These are phyloP conservation scores for Metarhizium brunneum DNA, from an alignment of 2,329 filamentous ascomycete genomes.

Conservation along the genomic window DNA sequence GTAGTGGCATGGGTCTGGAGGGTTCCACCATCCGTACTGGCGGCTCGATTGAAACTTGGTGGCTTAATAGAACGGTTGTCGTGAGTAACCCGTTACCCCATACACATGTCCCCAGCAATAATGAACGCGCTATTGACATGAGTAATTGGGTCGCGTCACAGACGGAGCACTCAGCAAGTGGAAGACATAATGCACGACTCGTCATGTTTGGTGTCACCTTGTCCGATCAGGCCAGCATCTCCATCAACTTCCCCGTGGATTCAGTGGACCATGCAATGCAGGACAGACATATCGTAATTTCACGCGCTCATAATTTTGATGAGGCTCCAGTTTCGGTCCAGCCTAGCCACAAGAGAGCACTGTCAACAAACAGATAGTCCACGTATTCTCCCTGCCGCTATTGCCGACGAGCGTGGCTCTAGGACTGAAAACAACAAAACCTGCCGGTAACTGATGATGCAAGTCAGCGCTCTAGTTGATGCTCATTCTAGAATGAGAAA, in stretches of 20 bases:
- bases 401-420: not conserved
- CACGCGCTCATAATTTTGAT: not conserved
- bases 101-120: not conserved
- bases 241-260: not conserved
- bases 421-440: no score
- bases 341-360: no score
- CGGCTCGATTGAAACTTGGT: not conserved
- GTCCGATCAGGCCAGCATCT: not conserved
- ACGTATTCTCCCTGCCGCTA: slow-evolving; percentile 1
- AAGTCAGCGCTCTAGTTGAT: not conserved
- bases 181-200: not conserved
- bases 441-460: no score
- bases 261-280: not conserved
- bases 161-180: not conserved
- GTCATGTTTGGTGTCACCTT: not conserved
- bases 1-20: not conserved
- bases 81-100: not conserved
- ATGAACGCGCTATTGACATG: no score
- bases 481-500: not conserved
- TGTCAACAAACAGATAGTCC: not conserved
- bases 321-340: no score
- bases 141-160: no score
- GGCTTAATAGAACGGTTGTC: not conserved
- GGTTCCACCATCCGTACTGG: not conserved
- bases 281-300: not conserved